Evolutionary conservation across 257 asterid genomes (phyloP).

Genomic region (Nicotiana attenuata): DNA sequence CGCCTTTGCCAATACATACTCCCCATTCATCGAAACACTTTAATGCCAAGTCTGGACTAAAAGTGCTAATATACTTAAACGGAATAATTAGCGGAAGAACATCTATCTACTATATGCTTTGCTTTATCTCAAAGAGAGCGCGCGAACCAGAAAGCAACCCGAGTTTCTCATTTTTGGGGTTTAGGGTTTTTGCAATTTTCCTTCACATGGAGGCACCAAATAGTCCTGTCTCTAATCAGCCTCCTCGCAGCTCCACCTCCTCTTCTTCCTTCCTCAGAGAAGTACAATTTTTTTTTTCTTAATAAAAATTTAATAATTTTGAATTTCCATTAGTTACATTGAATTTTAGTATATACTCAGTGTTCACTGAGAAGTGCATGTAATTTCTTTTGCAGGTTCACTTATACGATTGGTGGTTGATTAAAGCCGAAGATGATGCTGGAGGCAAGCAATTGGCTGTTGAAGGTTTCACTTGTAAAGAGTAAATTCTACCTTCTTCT

Average conservation of each 20-base stretch:
- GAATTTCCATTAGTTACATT: not conserved
- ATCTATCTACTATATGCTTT: no score
- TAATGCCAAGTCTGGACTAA: no score
- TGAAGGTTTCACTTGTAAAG: conserved; percentile 41
- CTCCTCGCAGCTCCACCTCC: no score
- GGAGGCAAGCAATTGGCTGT: conserved; percentile 37
- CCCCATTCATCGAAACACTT: no score
- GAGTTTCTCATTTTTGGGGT: not conserved
- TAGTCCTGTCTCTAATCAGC: not conserved
- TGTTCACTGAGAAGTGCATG: not conserved
- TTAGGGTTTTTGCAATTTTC: not conserved
- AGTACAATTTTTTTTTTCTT: not conserved
- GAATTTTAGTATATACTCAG: not conserved
- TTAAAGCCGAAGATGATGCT: conserved; percentile 28
- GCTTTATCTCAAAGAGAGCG: not conserved
- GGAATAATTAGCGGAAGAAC: not conserved
- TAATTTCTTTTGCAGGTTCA: not conserved
- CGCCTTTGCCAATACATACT: no score
- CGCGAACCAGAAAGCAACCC: not conserved
- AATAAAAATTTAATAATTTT: not conserved
- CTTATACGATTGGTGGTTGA: conserved; percentile 66
- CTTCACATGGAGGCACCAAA: not conserved
- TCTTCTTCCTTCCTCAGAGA: not conserved
- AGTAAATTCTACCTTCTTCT: conserved; percentile 12
- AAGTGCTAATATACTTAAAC: not conserved